A percentile compares a stretch with the other conserved stretches of the same genome.
phyloP scores from a whole-genome alignment of 352 stramenopile species.

The Aphanomyces stellatus region DNA sequence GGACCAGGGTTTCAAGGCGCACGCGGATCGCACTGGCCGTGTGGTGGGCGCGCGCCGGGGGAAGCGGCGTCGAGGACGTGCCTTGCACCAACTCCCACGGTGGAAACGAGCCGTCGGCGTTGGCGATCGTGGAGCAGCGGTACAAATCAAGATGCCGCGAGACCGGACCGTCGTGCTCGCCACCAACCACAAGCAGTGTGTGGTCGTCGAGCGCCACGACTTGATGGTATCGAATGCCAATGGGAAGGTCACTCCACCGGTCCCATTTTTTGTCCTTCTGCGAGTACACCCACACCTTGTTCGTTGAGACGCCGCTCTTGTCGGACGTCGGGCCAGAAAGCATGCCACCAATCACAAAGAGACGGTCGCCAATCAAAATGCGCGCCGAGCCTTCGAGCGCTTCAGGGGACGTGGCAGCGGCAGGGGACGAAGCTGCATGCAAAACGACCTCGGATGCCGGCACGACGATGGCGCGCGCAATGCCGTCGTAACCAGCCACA shows the following conservation, averaged over 20 bases:
- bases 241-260: constrained; percentile 71
- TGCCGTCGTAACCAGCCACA: constrained; percentile 58
- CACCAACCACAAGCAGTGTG: constrained; percentile 74
- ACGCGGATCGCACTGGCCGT: constrained; percentile 52
- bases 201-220: constrained; percentile 56
- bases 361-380: constrained; percentile 41
- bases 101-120: constrained; percentile 57
- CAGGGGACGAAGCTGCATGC: not conserved
- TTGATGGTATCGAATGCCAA: constrained; percentile 71
- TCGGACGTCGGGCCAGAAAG: constrained; percentile 13
- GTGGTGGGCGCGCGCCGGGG: constrained; percentile 57
- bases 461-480: constrained; percentile 43
- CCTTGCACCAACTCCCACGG: constrained; percentile 68
- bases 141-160: constrained; percentile 84
- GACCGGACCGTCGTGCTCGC: constrained; percentile 52
- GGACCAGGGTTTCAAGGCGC: constrained; percentile 67
- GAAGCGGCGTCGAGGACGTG: constrained; percentile 48
- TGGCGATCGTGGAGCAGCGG: constrained; percentile 48
- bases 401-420: constrained; percentile 22
- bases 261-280: constrained; percentile 49
- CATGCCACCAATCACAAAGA: constrained; percentile 73
- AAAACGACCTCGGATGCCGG: constrained; percentile 25
- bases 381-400: constrained; percentile 47
- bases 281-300: constrained; percentile 65
- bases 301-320: constrained; percentile 28